Evolutionary conservation across 2,329 filamentous ascomycete species (phyloP).

Genomic region (Sporothrix curviconia): DNA sequence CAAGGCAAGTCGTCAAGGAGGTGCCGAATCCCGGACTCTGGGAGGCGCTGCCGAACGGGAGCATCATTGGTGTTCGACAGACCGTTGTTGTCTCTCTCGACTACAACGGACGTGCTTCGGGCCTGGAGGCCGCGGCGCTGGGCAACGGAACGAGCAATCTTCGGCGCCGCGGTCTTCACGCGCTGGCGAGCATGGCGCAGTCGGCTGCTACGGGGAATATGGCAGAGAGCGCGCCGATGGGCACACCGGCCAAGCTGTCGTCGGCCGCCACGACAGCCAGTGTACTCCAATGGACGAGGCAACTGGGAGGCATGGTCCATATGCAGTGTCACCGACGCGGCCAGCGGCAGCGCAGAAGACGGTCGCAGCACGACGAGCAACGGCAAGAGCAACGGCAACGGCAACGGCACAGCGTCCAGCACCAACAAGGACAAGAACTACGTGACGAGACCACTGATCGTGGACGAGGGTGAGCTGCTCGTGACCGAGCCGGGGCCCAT

Average conservation of each 20-base stretch:
- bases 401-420: background rate
- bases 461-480: constrained; percentile 33
- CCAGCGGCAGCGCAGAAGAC: constrained; percentile 32
- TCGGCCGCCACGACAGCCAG: background rate
- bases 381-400: background rate
- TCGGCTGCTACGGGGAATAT: background rate
- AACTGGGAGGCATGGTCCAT: constrained; percentile 52
- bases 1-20: constrained; percentile 44
- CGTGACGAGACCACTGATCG: constrained; percentile 36
- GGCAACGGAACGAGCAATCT: constrained; percentile 18
- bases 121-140: background rate
- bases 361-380: constrained; percentile 30
- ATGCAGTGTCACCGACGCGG: constrained; percentile 36
- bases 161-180: background rate
- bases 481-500: constrained; percentile 62
- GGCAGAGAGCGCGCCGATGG: no score
- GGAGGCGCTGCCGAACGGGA: constrained; percentile 55
- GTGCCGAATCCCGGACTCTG: constrained; percentile 59
- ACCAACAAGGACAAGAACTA: constrained; percentile 10
- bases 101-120: background rate
- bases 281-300: constrained; percentile 21
- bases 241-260: background rate
- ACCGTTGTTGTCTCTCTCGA: constrained; percentile 10
- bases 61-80: constrained; percentile 56
- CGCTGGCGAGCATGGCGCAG: background rate